These are phyloP conservation scores for Cyclostephanos invisitatus DNA, from an alignment of 108 stramenopile genomes.

Conservation along the genomic window DNA sequence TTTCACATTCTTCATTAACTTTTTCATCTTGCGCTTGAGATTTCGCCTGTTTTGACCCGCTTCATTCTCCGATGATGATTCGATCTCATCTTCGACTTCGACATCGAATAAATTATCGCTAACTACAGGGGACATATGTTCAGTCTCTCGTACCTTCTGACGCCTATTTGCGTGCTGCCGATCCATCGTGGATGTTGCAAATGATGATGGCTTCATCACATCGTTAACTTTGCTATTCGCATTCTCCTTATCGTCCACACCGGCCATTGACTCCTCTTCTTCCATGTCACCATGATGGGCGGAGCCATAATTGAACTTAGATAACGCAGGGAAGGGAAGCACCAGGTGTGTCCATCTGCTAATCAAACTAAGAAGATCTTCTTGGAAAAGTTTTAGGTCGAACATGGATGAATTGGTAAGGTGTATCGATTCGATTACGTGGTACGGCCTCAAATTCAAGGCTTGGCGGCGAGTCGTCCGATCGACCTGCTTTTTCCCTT, in stretches of 20 bases:
- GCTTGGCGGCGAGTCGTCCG: conserved; percentile 10
- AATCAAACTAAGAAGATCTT: conserved; percentile 27
- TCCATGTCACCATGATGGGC: not conserved
- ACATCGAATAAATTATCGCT: conserved; percentile 13
- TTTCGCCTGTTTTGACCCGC: conserved; percentile 1
- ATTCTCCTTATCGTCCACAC: conserved; percentile 12
- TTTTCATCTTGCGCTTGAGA: conserved; percentile 21
- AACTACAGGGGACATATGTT: conserved; percentile 20
- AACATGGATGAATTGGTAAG: conserved; percentile 9
- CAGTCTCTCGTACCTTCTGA: not conserved
- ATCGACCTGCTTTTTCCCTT: conserved; percentile 5
- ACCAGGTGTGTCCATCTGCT: conserved; percentile 38
- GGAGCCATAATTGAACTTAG: conserved; percentile 37
- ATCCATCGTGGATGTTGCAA: not conserved
- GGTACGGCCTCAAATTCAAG: conserved; percentile 25
- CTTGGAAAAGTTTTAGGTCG: conserved; percentile 35
- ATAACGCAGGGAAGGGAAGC: conserved; percentile 38
- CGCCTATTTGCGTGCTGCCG: not conserved
- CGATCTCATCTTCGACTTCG: conserved; percentile 36
- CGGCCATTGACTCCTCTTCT: not conserved
- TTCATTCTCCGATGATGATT: conserved; percentile 18
- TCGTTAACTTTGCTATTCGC: not conserved
- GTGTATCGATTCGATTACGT: conserved; percentile 22
- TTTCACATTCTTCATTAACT: conserved; percentile 37
- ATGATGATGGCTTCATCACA: conserved; percentile 8